Conservation (phyloP, 2,329 filamentous ascomycete genomes). For the Verticillium nubilum region DNA sequence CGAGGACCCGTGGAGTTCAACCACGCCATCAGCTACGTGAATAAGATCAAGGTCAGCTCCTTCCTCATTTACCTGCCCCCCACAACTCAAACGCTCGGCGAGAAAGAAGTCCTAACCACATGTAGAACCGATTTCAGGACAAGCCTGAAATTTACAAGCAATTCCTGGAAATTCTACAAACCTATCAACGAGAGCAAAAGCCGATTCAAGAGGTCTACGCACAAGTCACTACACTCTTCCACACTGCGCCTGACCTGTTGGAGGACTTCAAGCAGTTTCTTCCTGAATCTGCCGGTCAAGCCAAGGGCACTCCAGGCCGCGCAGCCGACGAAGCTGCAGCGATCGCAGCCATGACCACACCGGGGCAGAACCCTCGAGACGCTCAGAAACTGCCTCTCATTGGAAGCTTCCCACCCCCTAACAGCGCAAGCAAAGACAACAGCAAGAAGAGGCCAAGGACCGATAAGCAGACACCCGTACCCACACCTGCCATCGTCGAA, state of each 20-base stretch:
- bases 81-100: constrained; percentile 3
- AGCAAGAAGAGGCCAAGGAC: constrained; percentile 72
- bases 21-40: constrained; percentile 98
- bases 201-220: constrained; percentile 98
- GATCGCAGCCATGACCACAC: constrained; percentile 41
- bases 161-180: constrained; percentile 95
- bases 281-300: constrained; percentile 68
- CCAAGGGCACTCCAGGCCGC: constrained; percentile 47
- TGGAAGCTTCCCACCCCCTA: constrained; percentile 82
- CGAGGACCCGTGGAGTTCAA: constrained; percentile 97
- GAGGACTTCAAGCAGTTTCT: constrained; percentile 99
- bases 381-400: constrained; percentile 83
- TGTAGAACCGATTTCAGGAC: constrained; percentile 88
- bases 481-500: constrained; percentile 38
- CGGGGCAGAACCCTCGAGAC: constrained; percentile 50
- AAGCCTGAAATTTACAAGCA: constrained; percentile 99
- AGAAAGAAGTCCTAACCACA: constrained; percentile 5
- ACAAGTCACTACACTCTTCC: constrained; percentile 92
- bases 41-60: constrained; percentile 88
- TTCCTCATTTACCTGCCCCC: not conserved
- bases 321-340: constrained; percentile 60
- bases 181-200: constrained; percentile 95
- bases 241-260: constrained; percentile 84
- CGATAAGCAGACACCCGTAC: constrained; percentile 47
- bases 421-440: constrained; percentile 78